Evolutionary conservation across 192 early-diverging fungal species (phyloP), one percentile per base, ranked within the genome.

Genomic region (Chytriomyces sp.): DNA sequence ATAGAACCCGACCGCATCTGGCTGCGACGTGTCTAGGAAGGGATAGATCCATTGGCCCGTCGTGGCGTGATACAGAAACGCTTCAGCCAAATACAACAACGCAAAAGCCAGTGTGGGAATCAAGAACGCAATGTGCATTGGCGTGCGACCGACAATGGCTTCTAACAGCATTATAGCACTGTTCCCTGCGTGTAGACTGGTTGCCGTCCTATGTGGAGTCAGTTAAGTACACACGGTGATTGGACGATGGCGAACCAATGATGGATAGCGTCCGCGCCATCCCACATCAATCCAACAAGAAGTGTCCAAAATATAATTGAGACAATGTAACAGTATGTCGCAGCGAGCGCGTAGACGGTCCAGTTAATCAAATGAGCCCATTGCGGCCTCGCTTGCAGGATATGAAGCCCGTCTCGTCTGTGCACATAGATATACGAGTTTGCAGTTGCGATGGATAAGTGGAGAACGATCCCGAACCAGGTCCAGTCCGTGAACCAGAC

Each of bases 11-110:
- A 31, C 36, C 2, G 78, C 74, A n/a, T 33, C 28, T 38, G 61
- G 17, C n/a, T 72, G 59, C 2, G 56, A 37, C 22, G 74, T 76
- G 70, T 79, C 74, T 22, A 79, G 70, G 63, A 79, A 79, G 36
- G 44, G n/a, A 59, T 79, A 79, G 31, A 76, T 74, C 78, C 78
- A 79, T 38, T 56, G 73, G 14, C 78, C 77, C 63, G 65, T 6
- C 10, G 64, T 26, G n/a, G 37, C 59, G 52, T 79, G 68, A 44
- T 73, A 70, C 28, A 76, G 30, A 37, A 73, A 66, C 14, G 74
- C 56, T 38, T 75, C 70, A 26, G 26, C 74, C 67, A 79, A 26
- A 49, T 67, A 79, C 0, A 70, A 49, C 10, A 76, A 25, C n/a
- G 61, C 72, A 4, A 72, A 3, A 1, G 3, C 14, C 22, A 49